Base-by-base conservation (phyloP, 331 rosid genomes). In the Rhamnella rubrinervis region DNA sequence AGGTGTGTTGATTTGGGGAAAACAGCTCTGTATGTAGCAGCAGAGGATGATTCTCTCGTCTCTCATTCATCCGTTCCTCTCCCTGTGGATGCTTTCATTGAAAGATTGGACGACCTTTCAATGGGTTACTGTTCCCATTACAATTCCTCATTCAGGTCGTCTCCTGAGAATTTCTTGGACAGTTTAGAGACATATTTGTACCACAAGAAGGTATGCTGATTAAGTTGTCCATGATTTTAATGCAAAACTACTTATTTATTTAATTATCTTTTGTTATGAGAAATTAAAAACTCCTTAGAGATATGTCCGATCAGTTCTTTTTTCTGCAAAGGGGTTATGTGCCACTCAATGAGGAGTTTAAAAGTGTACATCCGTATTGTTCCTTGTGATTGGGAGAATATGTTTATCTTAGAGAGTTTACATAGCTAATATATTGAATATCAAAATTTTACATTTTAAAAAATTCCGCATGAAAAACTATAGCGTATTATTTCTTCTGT, bases 41-140 rank as follows among this genome's bases (percentile, higher is more conserved):
- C 97, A 52, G 98, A 93, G 82, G 98, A 93, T 84, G 98, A 91
- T 84, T 93, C 97, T 39, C 85, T 93, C 4, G 85, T 91, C 56
- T 91, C 97, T 19, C 97, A 93, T 86, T 93, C 98, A 0, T 93
- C 97, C 0, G 98, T 93, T 77, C 96, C 96, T 9, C 96, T 91
- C 65, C 97, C 97, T 0, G 90, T 91, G 5, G 97, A 93, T 81
- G 95, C 90, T 76, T 93, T 88, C 67, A 25, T 88, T 21, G 70
- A 60, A 13, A 85, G 96, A 73, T 61, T 93, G 80, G 96, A 80
- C 74, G 96, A 89, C 78, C 96, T 93, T 65, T 91, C 93, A 3
- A 85, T 91, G 91, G 92, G 81, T 51, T 93, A 84, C 68, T 91
- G 91, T 67, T 85, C 96, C 78, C 87, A 84, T 59, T 78, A 88